Conservation (phyloP, 2,329 filamentous ascomycete genomes). For the Colletotrichum tamarilloi region DNA sequence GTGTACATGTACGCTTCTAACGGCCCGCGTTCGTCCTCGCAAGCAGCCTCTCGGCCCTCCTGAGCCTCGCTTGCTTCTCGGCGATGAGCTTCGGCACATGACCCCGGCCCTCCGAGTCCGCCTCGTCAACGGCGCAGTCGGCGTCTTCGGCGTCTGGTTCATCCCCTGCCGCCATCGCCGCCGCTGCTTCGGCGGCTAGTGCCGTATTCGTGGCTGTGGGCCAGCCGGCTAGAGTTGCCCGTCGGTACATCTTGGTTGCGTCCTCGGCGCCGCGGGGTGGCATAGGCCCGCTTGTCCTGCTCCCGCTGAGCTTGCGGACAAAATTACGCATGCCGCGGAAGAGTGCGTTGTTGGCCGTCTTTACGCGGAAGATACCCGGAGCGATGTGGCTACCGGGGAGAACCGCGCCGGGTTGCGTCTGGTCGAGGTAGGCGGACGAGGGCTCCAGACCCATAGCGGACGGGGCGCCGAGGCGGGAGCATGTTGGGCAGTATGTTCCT, state of each 20-base stretch:
- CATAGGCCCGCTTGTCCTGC: constrained; percentile 21
- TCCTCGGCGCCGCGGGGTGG: constrained; percentile 28
- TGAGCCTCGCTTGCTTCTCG: constrained; percentile 52
- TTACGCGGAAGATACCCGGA: constrained; percentile 17
- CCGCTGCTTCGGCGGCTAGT: constrained; percentile 37
- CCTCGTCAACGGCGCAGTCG: constrained; percentile 37
- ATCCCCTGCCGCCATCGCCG: constrained; percentile 38
- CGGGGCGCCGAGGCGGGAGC: constrained; percentile 32
- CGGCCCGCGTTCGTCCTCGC: constrained; percentile 2
- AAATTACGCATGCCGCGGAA: constrained; percentile 33
- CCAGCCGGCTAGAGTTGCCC: constrained; percentile 11
- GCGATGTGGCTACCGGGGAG: constrained; percentile 10
- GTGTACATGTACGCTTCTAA: not conserved
- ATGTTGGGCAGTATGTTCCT: constrained; percentile 26
- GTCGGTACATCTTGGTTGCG: constrained; percentile 31
- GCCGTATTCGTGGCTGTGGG: constrained; percentile 2
- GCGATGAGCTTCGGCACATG: constrained; percentile 41
- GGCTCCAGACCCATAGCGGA: constrained; percentile 31
- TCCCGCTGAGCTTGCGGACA: constrained; percentile 30
- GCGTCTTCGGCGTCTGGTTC: constrained; percentile 25
- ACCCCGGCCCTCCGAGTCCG: constrained; percentile 35
- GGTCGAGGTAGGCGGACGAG: constrained; percentile 15
- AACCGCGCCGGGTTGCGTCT: not conserved
- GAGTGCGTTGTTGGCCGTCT: constrained; percentile 26
- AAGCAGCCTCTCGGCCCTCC: constrained; percentile 53